Conservation (phyloP, 306 rosid species). For the Gynostemma pentaphyllum region DNA sequence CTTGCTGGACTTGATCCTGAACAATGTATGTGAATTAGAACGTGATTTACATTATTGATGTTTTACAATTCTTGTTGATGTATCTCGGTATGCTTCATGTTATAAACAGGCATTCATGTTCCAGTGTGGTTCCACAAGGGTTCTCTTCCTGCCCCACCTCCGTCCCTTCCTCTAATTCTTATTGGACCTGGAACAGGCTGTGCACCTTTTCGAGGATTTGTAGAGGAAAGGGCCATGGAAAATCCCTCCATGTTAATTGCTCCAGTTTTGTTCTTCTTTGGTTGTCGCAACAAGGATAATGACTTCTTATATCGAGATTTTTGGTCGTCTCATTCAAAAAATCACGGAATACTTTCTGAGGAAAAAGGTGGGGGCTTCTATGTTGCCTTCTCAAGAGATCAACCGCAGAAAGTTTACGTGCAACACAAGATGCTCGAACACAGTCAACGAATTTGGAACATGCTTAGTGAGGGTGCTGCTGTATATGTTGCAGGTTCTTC, state of each 20-base stretch:
- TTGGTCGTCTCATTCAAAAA: slow-evolving; percentile 51
- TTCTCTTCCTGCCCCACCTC: slow-evolving; percentile 64
- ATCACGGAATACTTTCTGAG: slow-evolving; percentile 63
- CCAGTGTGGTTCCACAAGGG: slow-evolving; percentile 85
- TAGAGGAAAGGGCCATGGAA: slow-evolving; percentile 75
- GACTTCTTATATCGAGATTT: slow-evolving; percentile 76
- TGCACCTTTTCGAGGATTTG: slow-evolving; percentile 77
- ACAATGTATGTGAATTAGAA: slow-evolving; percentile 29
- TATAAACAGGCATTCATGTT: slow-evolving; percentile 32
- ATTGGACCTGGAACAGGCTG: slow-evolving; percentile 95
- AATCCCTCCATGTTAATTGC: slow-evolving; percentile 38
- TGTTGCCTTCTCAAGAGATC: slow-evolving; percentile 86
- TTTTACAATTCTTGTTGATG: background rate
- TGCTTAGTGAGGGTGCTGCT: slow-evolving; percentile 61
- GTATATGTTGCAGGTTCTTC: slow-evolving; percentile 88
- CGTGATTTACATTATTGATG: background rate
- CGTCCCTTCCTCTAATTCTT: slow-evolving; percentile 71
- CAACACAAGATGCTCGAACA: slow-evolving; percentile 83
- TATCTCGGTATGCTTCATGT: slow-evolving; percentile 9
- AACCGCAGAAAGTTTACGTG: slow-evolving; percentile 70
- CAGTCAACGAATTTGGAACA: slow-evolving; percentile 49
- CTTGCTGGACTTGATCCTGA: slow-evolving; percentile 59
- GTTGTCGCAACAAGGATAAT: slow-evolving; percentile 55
- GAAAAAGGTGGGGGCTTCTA: slow-evolving; percentile 70
- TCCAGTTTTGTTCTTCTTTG: slow-evolving; percentile 72